phyloP scores from a whole-genome alignment of 225 moss, liverwort and hornwort species.

The Sphagnum contortum region DNA sequence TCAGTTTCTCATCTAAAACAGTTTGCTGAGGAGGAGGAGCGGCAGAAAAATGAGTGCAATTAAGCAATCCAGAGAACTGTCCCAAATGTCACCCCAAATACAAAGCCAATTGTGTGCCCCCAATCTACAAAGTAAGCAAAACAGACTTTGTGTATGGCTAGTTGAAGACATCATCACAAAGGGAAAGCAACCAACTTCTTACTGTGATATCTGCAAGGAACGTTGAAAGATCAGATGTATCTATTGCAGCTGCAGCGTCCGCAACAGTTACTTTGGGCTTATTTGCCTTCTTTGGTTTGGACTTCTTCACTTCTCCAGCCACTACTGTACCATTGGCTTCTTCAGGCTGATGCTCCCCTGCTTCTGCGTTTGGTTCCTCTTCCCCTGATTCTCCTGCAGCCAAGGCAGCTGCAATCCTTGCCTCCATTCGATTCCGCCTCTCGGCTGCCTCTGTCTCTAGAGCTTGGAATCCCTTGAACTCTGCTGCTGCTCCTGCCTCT shows the following conservation, averaged over 20 bases:
- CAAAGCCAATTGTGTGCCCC: no score
- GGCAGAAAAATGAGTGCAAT: not conserved
- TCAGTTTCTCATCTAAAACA: not conserved
- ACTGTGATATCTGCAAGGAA: constrained; percentile 76
- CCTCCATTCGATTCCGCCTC: constrained; percentile 65
- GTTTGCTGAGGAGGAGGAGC: not conserved
- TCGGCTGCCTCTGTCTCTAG: constrained; percentile 73
- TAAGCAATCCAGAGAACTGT: no score
- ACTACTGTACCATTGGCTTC: constrained; percentile 13
- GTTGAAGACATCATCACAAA: no score
- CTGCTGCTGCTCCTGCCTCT: constrained; percentile 10
- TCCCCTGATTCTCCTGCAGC: constrained; percentile 53
- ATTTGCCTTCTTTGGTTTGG: constrained; percentile 78
- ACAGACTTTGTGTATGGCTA: no score
- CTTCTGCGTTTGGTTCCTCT: constrained; percentile 67
- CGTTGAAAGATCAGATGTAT: constrained; percentile 43
- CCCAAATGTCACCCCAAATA: no score
- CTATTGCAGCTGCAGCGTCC: constrained; percentile 78
- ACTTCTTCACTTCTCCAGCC: constrained; percentile 43
- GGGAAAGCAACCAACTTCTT: not conserved
- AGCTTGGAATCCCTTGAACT: constrained; percentile 62
- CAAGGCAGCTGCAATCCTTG: constrained; percentile 50
- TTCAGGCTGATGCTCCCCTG: constrained; percentile 15
- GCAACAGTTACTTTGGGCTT: constrained; percentile 77
- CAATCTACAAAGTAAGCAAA: no score